Conservation (phyloP, 257 asterid genomes). For the Thymus quinquecostatus region DNA sequence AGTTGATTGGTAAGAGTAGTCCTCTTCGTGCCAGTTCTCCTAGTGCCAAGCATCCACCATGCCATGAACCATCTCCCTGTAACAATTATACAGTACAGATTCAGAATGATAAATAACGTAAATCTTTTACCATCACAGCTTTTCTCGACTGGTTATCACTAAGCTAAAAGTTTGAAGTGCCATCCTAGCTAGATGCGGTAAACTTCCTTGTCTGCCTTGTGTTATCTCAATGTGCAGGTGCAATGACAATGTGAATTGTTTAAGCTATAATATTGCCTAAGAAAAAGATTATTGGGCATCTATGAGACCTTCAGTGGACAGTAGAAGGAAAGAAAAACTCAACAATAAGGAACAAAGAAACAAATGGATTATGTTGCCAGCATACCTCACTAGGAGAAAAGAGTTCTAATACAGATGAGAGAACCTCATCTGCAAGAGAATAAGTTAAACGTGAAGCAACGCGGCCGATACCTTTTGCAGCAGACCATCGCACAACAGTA, state of each 20-base stretch:
- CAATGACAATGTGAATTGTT: conserved; percentile 6
- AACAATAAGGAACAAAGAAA: conserved; percentile 14
- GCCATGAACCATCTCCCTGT: conserved; percentile 99
- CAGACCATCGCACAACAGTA: conserved; percentile 98
- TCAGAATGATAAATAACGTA: conserved; percentile 4
- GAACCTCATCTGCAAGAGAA: conserved; percentile 82
- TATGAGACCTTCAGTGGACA: background rate
- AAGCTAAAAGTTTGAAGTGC: background rate
- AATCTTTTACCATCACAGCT: conserved; percentile 1
- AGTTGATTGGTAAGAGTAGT: conserved; percentile 79
- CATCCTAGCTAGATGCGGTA: conserved; percentile 22
- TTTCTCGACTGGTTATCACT: conserved; percentile 17
- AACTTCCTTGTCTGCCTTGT: conserved; percentile 3
- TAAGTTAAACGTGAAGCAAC: conserved; percentile 77
- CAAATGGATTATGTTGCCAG: conserved; percentile 17
- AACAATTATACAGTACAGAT: conserved; percentile 33
- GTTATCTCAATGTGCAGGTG: conserved; percentile 7
- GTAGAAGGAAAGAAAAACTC: conserved; percentile 9
- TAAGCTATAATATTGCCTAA: background rate
- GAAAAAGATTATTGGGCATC: no score
- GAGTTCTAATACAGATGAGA: conserved; percentile 90
- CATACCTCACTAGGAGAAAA: conserved; percentile 95
- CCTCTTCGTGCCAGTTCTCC: conserved; percentile 99
- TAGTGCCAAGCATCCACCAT: conserved; percentile 98
- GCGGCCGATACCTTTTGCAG: conserved; percentile 99